Evolutionary conservation across 345 rosid species (phyloP), one percentile per base, ranked within the genome.

Genomic region (Viola odorata): DNA sequence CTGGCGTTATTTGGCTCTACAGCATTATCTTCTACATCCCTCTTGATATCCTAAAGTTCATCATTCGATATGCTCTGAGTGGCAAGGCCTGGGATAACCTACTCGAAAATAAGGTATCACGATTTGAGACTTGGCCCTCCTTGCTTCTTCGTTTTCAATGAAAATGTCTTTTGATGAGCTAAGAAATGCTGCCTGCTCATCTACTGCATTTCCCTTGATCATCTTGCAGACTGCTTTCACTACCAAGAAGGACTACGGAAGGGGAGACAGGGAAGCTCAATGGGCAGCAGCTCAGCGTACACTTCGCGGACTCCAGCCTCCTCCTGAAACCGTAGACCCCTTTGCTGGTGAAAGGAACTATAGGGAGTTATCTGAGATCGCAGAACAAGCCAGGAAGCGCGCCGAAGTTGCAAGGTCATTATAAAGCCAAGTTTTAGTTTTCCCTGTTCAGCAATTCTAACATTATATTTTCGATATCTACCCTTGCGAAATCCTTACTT

Each of bases 201-300:
- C 32, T 23, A 23, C 32, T 23, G 32, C 32, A n/a, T 16, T 42
- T 4, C 7, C 36, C 56, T 60, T 14, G 32, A 16, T 38, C 47
- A 50, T 61, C 15, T 12, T 49, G 59, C 71, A 91, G 98, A 89
- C 95, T 8, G 95, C 96, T n/a, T 89, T 91, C 80, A 87, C 96
- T 8, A 77, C 91, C 4, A 89, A 87, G 89, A 85, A 84, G 77
- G 89, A 92, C 62, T 89, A 84, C 23, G 96, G 96, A 54, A 89
- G 56, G 11, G 95, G 80, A 15, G 92, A 89, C 58, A 78, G 92
- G 55, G 96, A 89, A 77, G 98, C 98, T 50, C 92, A 81, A 58
- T 85, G 98, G 98, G 95, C 94, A 3, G 72, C 81, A 49, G 91
- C 86, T 54, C 96, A 92, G 67, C 91, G 91, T 16, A 92, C 98